Conservation (phyloP, 768 basidiomycete species). For the Leucosporidium creatinivorum region DNA sequence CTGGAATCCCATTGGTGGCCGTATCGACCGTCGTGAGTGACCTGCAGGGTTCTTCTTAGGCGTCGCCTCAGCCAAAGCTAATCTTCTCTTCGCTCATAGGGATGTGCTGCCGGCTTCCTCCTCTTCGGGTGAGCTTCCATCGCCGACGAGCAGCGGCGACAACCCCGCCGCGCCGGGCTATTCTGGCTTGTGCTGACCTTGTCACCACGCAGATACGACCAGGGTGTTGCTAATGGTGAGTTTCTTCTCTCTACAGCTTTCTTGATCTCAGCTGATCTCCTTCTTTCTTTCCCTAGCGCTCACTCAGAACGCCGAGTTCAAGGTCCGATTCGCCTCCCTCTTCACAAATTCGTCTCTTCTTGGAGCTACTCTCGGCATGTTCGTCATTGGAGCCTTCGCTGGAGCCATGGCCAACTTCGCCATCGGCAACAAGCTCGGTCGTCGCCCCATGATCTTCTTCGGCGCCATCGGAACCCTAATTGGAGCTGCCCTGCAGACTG, state of each 20-base stretch:
- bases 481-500: conserved; percentile 23
- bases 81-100: too few species aligned
- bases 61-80: too few species aligned
- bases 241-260: background rate
- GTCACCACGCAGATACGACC: background rate
- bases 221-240: conserved; percentile 4
- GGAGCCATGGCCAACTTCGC: conserved; percentile 22
- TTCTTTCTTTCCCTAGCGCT: background rate
- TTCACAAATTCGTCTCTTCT: background rate
- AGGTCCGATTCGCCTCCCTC: background rate
- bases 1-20: too few species aligned
- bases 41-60: too few species aligned
- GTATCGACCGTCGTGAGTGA: too few species aligned
- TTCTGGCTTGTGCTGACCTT: too few species aligned
- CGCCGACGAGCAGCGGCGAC: too few species aligned
- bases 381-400: conserved; percentile 25
- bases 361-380: background rate
- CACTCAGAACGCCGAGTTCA: background rate
- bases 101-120: too few species aligned
- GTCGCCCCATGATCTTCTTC: conserved; percentile 14
- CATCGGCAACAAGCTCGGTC: conserved; percentile 26
- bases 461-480: conserved; percentile 15
- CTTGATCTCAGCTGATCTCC: background rate
- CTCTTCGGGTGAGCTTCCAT: too few species aligned
- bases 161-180: too few species aligned